phyloP scores from a whole-genome alignment of 176 grass and related monocot species.

The Guadua angustifolia region DNA sequence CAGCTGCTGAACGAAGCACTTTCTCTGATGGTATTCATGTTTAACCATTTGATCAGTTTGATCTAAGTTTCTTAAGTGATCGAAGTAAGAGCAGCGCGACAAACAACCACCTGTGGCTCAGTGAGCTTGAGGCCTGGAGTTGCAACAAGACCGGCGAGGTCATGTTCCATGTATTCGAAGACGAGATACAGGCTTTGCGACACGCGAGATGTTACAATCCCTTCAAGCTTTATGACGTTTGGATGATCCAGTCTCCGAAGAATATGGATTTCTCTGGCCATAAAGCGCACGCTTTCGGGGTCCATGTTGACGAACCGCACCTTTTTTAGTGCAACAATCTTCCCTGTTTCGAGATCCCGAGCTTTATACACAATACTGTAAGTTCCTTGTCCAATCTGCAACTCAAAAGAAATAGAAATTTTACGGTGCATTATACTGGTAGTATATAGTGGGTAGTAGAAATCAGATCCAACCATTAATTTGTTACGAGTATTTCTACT shows the following conservation, averaged over 20 bases:
- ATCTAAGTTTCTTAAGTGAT: not conserved
- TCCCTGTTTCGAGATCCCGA: slow-evolving; percentile 72
- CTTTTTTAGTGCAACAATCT: slow-evolving; percentile 82
- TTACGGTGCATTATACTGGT: no score
- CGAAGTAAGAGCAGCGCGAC: no score
- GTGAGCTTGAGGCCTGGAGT: slow-evolving; percentile 78
- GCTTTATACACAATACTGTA: slow-evolving; percentile 91
- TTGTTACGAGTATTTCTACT: no score
- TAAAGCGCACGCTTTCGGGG: slow-evolving; percentile 89
- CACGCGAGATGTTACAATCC: slow-evolving; percentile 65
- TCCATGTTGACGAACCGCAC: slow-evolving; percentile 89
- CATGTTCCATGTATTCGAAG: slow-evolving; percentile 92
- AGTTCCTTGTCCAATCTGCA: slow-evolving; percentile 92
- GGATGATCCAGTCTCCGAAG: slow-evolving; percentile 78
- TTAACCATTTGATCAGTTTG: slow-evolving; percentile 35
- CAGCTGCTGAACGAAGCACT: slow-evolving; percentile 79
- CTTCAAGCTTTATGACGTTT: slow-evolving; percentile 91
- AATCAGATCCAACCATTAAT: no score
- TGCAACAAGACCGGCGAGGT: slow-evolving; percentile 76
- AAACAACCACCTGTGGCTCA: slow-evolving; percentile 63
- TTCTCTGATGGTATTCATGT: slow-evolving; percentile 60
- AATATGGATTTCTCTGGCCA: slow-evolving; percentile 86
- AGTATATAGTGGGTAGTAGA: no score
- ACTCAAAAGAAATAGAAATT: not conserved
- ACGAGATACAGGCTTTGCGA: slow-evolving; percentile 82